A percentile compares a stretch with the other conserved stretches of the same genome.
Evolutionary conservation across 2,329 filamentous ascomycete species (phyloP).

Genomic region (Xylaria multiplex): DNA sequence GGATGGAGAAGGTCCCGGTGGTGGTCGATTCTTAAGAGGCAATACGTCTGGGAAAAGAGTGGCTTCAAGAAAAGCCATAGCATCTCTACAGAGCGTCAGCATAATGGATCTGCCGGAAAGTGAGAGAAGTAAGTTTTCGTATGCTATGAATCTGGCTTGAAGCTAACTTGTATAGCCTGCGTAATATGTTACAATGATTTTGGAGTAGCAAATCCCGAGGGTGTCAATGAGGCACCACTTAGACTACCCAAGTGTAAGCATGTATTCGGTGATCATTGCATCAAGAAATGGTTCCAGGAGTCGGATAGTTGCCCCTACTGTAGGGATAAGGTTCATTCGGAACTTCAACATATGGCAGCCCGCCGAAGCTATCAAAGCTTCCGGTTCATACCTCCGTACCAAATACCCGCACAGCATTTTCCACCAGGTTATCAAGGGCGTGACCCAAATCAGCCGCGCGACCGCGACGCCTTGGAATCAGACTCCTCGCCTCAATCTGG

Average conservation of each 20-base stretch:
- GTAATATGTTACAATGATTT: constrained; percentile 74
- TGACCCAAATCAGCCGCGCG: constrained; percentile 26
- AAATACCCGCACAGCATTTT: constrained; percentile 38
- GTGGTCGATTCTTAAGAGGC: constrained; percentile 60
- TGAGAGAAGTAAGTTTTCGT: constrained; percentile 58
- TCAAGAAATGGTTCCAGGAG: constrained; percentile 72
- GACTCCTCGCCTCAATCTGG: constrained; percentile 30
- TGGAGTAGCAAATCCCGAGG: constrained; percentile 66
- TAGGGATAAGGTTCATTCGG: constrained; percentile 67
- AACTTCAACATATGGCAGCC: constrained; percentile 45
- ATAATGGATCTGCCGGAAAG: constrained; percentile 56
- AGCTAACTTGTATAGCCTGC: constrained; percentile 58
- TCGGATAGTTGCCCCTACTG: constrained; percentile 73
- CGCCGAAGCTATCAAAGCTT: constrained; percentile 33
- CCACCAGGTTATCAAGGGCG: constrained; percentile 16
- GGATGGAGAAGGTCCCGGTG: constrained; percentile 49
- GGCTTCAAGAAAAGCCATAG: constrained; percentile 59
- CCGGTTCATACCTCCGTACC: constrained; percentile 45
- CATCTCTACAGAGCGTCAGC: constrained; percentile 58
- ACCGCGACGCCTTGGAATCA: constrained; percentile 35
- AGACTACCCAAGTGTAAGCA: constrained; percentile 71
- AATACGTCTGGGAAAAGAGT: constrained; percentile 56
- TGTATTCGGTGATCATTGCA: constrained; percentile 71
- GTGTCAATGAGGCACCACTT: constrained; percentile 65
- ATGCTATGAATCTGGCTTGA: constrained; percentile 5